Conservation (phyloP, 805 yeast genomes). For the Spathaspora gorwiae region DNA sequence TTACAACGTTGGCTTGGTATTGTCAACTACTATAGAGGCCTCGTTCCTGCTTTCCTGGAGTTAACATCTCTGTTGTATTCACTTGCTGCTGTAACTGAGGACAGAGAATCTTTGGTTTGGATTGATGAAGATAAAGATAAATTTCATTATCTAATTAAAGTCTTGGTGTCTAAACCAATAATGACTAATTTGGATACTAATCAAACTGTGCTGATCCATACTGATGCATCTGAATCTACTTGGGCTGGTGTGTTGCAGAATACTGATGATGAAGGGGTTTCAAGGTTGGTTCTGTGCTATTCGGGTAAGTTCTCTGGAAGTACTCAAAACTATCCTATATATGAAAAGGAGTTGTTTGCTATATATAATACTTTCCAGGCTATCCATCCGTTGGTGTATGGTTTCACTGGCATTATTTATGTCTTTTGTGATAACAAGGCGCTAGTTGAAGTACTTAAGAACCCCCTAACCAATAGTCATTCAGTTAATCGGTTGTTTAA, state of each 20-base stretch:
- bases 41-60: constrained; percentile 1
- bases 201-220: background rate
- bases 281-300: background rate
- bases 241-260: constrained; percentile 16
- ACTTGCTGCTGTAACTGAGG: background rate
- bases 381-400: background rate
- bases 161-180: background rate
- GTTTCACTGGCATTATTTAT: background rate
- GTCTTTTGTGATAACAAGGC: constrained; percentile 1
- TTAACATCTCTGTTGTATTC: background rate
- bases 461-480: background rate
- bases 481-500: background rate
- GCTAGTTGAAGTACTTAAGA: background rate
- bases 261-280: background rate
- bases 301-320: constrained; percentile 1
- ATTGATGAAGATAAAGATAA: background rate
- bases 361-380: background rate
- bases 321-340: background rate
- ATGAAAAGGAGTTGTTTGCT: background rate
- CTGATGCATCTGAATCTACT: background rate
- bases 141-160: background rate
- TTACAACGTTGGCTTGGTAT: background rate
- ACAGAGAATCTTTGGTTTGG: background rate
- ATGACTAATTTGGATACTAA: background rate
- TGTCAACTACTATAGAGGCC: background rate